A percentile compares a stretch with the other conserved stretches of the same genome.
Conservation (phyloP, 371 early-diverging fungal genomes). For the Blakeslea trispora region DNA sequence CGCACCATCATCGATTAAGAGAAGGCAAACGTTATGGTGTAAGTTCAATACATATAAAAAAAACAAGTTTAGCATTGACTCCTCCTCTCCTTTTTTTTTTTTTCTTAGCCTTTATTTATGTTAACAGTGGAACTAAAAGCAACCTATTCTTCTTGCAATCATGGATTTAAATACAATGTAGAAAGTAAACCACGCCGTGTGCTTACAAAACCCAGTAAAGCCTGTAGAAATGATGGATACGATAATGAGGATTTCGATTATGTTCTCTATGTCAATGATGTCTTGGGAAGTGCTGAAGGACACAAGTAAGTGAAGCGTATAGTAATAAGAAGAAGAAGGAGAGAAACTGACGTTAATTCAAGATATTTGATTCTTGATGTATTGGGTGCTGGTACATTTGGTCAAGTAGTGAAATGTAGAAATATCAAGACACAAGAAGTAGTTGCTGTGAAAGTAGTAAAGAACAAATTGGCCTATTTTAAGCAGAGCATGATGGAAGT, state of each 20-base stretch:
- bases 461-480: slow-evolving; percentile 94
- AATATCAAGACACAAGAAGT: slow-evolving; percentile 83
- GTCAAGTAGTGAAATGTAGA: slow-evolving; percentile 96
- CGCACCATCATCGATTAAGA: slow-evolving; percentile 24
- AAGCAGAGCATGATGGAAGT: slow-evolving; percentile 97
- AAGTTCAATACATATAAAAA: slow-evolving; percentile 5
- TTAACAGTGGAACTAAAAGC: slow-evolving; percentile 30
- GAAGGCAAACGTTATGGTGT: slow-evolving; percentile 31
- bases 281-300: slow-evolving; percentile 75
- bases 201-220: slow-evolving; percentile 90
- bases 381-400: slow-evolving; percentile 98
- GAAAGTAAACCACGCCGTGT: slow-evolving; percentile 90
- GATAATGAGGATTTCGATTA: slow-evolving; percentile 97
- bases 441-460: slow-evolving; percentile 97
- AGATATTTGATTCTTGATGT: slow-evolving; percentile 88
- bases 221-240: slow-evolving; percentile 87
- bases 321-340: too few relatives aligned
- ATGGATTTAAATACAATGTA: slow-evolving; percentile 75
- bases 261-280: slow-evolving; percentile 94
- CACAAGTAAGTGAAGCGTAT: slow-evolving; percentile 83
- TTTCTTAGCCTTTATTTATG: slow-evolving; percentile 27
- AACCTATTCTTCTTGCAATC: slow-evolving; percentile 51
- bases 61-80: too few relatives aligned
- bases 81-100: not conserved
- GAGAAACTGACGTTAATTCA: too few relatives aligned